Conservation (phyloP, 2,329 filamentous ascomycete genomes). For the Fusarium odoratissimum region DNA sequence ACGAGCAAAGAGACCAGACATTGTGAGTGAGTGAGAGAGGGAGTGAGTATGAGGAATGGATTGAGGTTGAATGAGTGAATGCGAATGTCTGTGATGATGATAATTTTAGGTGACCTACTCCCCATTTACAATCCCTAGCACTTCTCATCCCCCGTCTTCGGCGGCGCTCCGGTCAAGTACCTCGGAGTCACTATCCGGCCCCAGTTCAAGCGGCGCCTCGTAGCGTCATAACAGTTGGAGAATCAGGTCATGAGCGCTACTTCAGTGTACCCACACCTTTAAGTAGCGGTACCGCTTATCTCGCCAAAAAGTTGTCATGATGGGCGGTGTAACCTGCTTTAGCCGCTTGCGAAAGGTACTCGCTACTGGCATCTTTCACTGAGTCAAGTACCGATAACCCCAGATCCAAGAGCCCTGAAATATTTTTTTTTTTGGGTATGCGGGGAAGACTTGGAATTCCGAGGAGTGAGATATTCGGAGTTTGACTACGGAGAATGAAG, state of each 20-base stretch:
- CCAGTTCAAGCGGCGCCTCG: constrained; percentile 19
- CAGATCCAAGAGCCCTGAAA: constrained; percentile 13
- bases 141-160: constrained; percentile 17
- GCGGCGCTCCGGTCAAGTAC: constrained; percentile 33
- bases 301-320: constrained; percentile 19
- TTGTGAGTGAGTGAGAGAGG: constrained; percentile 2
- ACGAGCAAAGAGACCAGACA: constrained; percentile 43
- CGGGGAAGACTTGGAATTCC: constrained; percentile 31
- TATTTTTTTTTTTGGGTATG: constrained; percentile 23
- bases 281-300: constrained; percentile 31
- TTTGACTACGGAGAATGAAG: constrained; percentile 23
- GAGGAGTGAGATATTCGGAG: constrained; percentile 22
- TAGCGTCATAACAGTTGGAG: constrained; percentile 33
- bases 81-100: neutral
- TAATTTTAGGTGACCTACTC: constrained; percentile 8
- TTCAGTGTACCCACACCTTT: neutral
- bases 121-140: constrained; percentile 20
- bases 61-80: constrained; percentile 1
- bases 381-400: constrained; percentile 38
- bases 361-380: constrained; percentile 19
- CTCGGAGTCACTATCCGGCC: constrained; percentile 39
- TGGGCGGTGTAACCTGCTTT: neutral
- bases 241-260: constrained; percentile 30
- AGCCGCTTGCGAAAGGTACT: constrained; percentile 10
- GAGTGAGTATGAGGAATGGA: neutral